Conservation (phyloP, 768 basidiomycete genomes). For the Cantharellus anzutake region DNA sequence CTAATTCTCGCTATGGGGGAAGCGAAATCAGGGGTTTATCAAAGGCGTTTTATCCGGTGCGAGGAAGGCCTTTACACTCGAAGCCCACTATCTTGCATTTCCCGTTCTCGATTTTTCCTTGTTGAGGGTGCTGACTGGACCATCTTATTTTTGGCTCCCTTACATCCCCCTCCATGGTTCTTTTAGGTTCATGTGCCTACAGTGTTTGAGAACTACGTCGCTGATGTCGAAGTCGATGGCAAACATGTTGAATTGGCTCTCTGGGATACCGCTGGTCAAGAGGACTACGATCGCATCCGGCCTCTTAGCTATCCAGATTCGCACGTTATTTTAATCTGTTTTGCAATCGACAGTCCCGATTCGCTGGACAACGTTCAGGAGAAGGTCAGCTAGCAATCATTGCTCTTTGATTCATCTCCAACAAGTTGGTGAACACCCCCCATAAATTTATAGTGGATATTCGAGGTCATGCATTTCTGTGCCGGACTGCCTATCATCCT, state of each 20-base stretch:
- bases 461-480: conserved; percentile 97
- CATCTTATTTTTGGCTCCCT: neutral
- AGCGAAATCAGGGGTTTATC: neutral
- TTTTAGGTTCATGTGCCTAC: conserved; percentile 93
- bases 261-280: conserved; percentile 99
- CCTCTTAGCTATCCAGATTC: conserved; percentile 97
- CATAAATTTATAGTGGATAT: conserved; percentile 61
- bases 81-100: neutral
- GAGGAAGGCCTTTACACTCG: neutral
- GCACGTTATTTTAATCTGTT: conserved; percentile 99
- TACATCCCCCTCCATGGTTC: neutral
- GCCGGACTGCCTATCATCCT: conserved; percentile 87
- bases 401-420: neutral
- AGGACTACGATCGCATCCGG: conserved; percentile 96
- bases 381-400: conserved; percentile 44
- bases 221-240: conserved; percentile 95
- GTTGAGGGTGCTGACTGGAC: neutral
- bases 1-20: neutral
- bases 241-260: conserved; percentile 96
- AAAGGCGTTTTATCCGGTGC: too few relatives aligned
- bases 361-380: conserved; percentile 99
- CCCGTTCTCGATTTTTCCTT: neutral
- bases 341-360: conserved; percentile 94
- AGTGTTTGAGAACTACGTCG: conserved; percentile 99
- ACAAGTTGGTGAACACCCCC: conserved; percentile 2